Conservation (phyloP, 2,329 filamentous ascomycete genomes). For the Pseudocercospora fijiensis region DNA sequence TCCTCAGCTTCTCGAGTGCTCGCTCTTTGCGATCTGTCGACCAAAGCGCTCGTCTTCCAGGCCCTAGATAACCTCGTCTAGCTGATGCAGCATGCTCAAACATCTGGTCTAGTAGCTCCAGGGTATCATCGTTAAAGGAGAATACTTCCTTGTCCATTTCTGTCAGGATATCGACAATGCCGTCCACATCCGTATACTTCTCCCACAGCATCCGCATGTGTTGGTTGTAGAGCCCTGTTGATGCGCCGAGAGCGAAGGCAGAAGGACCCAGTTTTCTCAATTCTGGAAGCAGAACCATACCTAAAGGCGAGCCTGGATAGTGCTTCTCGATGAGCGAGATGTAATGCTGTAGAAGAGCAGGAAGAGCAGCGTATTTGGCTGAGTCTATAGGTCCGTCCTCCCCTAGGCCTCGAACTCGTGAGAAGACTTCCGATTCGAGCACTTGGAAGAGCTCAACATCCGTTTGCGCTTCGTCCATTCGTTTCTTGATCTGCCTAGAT, state of each 20-base stretch:
- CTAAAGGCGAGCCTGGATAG: slow-evolving; percentile 62
- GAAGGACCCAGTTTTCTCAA: slow-evolving; percentile 67
- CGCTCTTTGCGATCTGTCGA: slow-evolving; percentile 39
- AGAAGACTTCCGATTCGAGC: slow-evolving; percentile 66
- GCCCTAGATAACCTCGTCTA: slow-evolving; percentile 25
- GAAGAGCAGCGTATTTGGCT: slow-evolving; percentile 14
- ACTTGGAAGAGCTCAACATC: slow-evolving; percentile 67
- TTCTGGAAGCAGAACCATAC: slow-evolving; percentile 62
- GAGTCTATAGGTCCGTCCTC: not conserved
- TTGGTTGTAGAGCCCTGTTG: slow-evolving; percentile 67
- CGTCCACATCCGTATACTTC: slow-evolving; percentile 58
- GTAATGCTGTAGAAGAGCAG: slow-evolving; percentile 26
- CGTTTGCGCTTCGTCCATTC: slow-evolving; percentile 57
- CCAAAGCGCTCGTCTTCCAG: slow-evolving; percentile 34
- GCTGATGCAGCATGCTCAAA: slow-evolving; percentile 33
- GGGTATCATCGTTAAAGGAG: slow-evolving; percentile 54
- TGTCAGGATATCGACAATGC: slow-evolving; percentile 57
- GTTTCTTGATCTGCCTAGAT: slow-evolving; percentile 49
- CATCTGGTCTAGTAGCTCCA: slow-evolving; percentile 42
- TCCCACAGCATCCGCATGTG: slow-evolving; percentile 63
- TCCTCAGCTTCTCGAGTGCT: slow-evolving; percentile 31
- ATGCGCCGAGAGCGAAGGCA: slow-evolving; percentile 70
- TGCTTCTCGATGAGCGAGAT: slow-evolving; percentile 44
- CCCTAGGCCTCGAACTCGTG: slow-evolving; percentile 26
- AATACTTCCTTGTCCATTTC: slow-evolving; percentile 67